Conservation (phyloP, 768 basidiomycete species). For the Russula lepida region DNA sequence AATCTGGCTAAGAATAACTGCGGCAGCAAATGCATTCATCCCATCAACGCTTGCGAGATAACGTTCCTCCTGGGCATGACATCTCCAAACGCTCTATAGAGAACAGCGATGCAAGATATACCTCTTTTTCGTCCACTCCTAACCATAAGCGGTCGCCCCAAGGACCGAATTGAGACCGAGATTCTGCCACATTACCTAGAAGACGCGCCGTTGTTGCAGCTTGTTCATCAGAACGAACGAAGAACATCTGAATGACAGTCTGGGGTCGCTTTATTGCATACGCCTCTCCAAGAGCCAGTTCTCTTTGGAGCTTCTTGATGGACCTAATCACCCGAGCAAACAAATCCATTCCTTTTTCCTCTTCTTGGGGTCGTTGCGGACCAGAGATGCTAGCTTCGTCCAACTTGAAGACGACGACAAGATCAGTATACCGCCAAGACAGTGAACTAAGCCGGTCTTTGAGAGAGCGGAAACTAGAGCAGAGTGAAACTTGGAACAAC, state of each 20-base stretch:
- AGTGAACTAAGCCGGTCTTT: slow-evolving; percentile 37
- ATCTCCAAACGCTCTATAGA: not conserved
- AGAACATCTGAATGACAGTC: slow-evolving; percentile 46
- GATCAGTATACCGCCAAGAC: slow-evolving; percentile 52
- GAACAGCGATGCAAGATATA: slow-evolving; percentile 20
- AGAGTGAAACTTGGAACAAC: slow-evolving; percentile 35
- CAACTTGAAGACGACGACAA: slow-evolving; percentile 50
- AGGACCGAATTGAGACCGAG: slow-evolving; percentile 35
- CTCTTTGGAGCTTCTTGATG: slow-evolving; percentile 57
- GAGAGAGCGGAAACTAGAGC: slow-evolving; percentile 40
- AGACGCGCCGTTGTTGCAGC: slow-evolving; percentile 46
- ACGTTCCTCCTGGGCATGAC: slow-evolving; percentile 45
- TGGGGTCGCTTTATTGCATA: slow-evolving; percentile 40
- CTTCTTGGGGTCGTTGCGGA: slow-evolving; percentile 45
- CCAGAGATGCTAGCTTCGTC: slow-evolving; percentile 11
- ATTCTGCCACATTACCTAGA: slow-evolving; percentile 52
- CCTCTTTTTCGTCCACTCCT: slow-evolving; percentile 39
- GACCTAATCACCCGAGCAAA: slow-evolving; percentile 44
- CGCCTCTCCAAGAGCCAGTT: slow-evolving; percentile 53
- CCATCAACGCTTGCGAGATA: slow-evolving; percentile 47
- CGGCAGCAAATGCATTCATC: slow-evolving; percentile 65
- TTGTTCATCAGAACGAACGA: slow-evolving; percentile 51
- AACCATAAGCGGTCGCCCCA: slow-evolving; percentile 56
- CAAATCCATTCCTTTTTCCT: not conserved
- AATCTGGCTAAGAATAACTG: slow-evolving; percentile 50